Conservation (phyloP, 768 basidiomycete species). For the Russula ochroleuca region DNA sequence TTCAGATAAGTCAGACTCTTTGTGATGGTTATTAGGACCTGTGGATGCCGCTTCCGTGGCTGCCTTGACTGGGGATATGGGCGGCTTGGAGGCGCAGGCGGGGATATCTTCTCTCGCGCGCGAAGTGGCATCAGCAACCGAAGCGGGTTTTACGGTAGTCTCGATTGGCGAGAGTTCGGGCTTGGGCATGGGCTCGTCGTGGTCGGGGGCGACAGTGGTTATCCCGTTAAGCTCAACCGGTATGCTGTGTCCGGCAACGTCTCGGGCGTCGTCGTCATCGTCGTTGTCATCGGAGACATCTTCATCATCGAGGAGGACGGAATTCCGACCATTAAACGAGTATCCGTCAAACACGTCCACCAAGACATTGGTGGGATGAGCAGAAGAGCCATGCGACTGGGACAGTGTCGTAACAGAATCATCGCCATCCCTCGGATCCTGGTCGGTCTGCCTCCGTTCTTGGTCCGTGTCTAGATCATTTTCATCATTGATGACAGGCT, state of each 20-base stretch:
- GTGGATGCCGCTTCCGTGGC: slow-evolving; percentile 17
- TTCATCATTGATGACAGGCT: slow-evolving; percentile 82
- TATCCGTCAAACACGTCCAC: slow-evolving; percentile 94
- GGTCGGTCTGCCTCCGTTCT: slow-evolving; percentile 62
- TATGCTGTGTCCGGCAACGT: slow-evolving; percentile 24
- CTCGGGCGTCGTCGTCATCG: slow-evolving; percentile 39
- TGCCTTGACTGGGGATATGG: slow-evolving; percentile 16
- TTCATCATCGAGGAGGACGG: slow-evolving; percentile 67
- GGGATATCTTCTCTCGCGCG: slow-evolving; percentile 24
- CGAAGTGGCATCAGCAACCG: no score
- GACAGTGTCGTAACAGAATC: slow-evolving; percentile 76
- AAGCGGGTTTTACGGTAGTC: no score
- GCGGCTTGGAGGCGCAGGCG: neutral
- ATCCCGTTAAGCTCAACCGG: no score
- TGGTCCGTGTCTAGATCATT: slow-evolving; percentile 64
- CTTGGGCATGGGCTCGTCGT: no score
- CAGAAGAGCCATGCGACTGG: slow-evolving; percentile 72
- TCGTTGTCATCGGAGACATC: slow-evolving; percentile 46
- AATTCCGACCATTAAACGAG: slow-evolving; percentile 85
- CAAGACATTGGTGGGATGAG: slow-evolving; percentile 49
- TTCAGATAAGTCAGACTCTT: slow-evolving; percentile 66
- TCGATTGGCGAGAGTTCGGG: no score
- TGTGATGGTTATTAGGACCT: slow-evolving; percentile 20
- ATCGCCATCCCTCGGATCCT: slow-evolving; percentile 68
- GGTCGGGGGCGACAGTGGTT: no score